A percentile compares a stretch with the other conserved stretches of the same genome.
Evolutionary conservation across 1,139 yeast species (phyloP).

Genomic region (Yamadazyma diospyri): DNA sequence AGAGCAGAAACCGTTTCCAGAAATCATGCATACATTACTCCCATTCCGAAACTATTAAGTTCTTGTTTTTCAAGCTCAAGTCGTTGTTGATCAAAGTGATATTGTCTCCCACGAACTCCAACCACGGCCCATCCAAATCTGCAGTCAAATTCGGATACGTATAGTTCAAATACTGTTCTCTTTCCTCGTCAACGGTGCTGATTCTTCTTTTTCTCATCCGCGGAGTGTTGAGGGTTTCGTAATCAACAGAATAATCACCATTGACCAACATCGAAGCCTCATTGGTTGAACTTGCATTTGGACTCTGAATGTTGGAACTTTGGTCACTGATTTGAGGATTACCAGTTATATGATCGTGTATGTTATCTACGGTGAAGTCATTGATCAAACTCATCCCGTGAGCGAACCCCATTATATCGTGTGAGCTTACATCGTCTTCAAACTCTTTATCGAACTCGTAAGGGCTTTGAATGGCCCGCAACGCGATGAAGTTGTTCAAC

Average conservation of each 20-base stretch:
- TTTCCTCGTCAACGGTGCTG: slow-evolving; percentile 54
- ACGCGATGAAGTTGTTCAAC: slow-evolving; percentile 56
- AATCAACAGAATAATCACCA: slow-evolving; percentile 16
- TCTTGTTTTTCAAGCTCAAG: slow-evolving; percentile 25
- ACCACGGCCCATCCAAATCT: slow-evolving; percentile 54
- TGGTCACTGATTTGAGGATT: slow-evolving; percentile 6
- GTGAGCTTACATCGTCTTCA: slow-evolving; percentile 27
- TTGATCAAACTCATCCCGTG: slow-evolving; percentile 2
- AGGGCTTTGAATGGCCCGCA: slow-evolving; percentile 55
- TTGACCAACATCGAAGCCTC: slow-evolving; percentile 28
- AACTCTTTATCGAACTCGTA: slow-evolving; percentile 40
- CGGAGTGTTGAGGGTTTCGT: slow-evolving; percentile 4
- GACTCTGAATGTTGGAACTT: slow-evolving; percentile 2
- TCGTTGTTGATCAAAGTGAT: slow-evolving; percentile 36
- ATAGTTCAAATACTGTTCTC: slow-evolving; percentile 50
- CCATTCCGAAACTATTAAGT: slow-evolving; percentile 42
- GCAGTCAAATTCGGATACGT: slow-evolving; percentile 48
- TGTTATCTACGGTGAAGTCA: neutral
- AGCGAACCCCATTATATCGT: slow-evolving; percentile 6
- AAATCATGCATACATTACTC: slow-evolving; percentile 23
- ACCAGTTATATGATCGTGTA: neutral
- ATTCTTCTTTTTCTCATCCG: slow-evolving; percentile 22
- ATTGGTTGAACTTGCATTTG: slow-evolving; percentile 4
- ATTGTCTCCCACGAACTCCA: slow-evolving; percentile 53
- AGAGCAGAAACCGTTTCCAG: neutral